Base-by-base conservation (phyloP, 345 rosid genomes). In the Eucalyptus regnans region DNA sequence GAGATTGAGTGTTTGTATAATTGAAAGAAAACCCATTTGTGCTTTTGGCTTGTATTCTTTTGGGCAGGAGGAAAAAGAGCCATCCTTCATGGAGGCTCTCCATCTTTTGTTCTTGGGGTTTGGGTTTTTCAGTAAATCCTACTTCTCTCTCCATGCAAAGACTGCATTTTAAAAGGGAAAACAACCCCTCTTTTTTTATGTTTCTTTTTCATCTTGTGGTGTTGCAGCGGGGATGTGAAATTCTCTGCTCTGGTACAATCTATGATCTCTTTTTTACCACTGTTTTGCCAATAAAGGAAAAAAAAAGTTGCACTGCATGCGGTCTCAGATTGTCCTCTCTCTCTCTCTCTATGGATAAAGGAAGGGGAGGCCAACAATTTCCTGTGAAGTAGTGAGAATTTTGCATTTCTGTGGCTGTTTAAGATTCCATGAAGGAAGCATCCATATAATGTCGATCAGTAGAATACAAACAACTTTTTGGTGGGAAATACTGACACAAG, bases 71-170 rank as follows among this genome's bases (percentile, higher is more conserved):
- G 81, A 9, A 33, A 68, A 68, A 71, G 44, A 91, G 87, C 68
- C 60, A 22, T 91, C 91, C 89, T 87, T 86, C 80, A 37, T 44
- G 86, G 64, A 85, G 90, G 88, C 87, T 86, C 86, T 88, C 89
- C 80, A 86, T 89, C 91, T 87, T 87, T 88, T 90, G 94, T 92
- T 90, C 94, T 96, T 95, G 97, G 97, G 91, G 86, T 90, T 93
- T 91, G 96, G 91, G 89, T 44, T 29, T 44, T 71, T 44, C 52
- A 92, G 88, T 89, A 90, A 90, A 88, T 89, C 88, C 89, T 84
- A 89, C 90, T 90, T 93, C 91, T 90, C 89, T 46, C 46, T 54
- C 37, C 89, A 71, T 71, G 81, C 81, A 71, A 71, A 90, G 93
- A 93, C 95, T 90, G 68, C 44, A 76, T 95, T 94, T 93, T 93